Evolutionary conservation across 306 rosid genomes (phyloP).

Genomic region (Cicer arietinum): DNA sequence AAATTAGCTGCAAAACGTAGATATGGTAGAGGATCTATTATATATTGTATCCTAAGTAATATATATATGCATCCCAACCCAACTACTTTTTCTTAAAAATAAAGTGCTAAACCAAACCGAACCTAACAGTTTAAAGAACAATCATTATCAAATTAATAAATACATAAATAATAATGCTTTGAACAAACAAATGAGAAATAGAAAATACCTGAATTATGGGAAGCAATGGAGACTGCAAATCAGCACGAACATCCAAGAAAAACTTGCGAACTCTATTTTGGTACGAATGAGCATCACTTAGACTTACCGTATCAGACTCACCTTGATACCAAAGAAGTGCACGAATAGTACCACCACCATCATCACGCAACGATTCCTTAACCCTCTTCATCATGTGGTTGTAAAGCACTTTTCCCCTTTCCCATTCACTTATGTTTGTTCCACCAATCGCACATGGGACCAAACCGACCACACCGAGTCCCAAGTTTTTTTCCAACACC

Average conservation of each 20-base stretch:
- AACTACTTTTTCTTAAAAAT: constrained; percentile 36
- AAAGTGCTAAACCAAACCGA: constrained; percentile 30
- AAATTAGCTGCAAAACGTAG: too few relatives aligned
- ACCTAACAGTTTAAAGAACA: constrained; percentile 37
- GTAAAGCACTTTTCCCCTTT: constrained; percentile 56
- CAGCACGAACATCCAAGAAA: constrained; percentile 62
- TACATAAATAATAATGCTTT: not conserved
- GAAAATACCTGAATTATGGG: constrained; percentile 75
- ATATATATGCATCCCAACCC: not conserved
- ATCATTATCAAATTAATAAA: not conserved
- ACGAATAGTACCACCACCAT: constrained; percentile 19
- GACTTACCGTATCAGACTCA: constrained; percentile 60
- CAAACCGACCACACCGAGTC: constrained; percentile 52
- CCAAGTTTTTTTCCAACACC: constrained; percentile 34
- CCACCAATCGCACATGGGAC: constrained; percentile 68
- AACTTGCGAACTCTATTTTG: constrained; percentile 52
- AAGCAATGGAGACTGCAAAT: constrained; percentile 70
- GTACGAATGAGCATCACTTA: constrained; percentile 57
- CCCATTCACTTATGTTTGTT: constrained; percentile 53
- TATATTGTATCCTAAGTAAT: not conserved
- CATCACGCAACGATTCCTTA: constrained; percentile 49
- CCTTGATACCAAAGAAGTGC: constrained; percentile 91
- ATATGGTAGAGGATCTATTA: not conserved
- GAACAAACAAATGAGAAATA: not conserved
- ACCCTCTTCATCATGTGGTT: constrained; percentile 63